phyloP scores from a whole-genome alignment of 805 yeast species.

The Sugiyamaella lignohabitans region DNA sequence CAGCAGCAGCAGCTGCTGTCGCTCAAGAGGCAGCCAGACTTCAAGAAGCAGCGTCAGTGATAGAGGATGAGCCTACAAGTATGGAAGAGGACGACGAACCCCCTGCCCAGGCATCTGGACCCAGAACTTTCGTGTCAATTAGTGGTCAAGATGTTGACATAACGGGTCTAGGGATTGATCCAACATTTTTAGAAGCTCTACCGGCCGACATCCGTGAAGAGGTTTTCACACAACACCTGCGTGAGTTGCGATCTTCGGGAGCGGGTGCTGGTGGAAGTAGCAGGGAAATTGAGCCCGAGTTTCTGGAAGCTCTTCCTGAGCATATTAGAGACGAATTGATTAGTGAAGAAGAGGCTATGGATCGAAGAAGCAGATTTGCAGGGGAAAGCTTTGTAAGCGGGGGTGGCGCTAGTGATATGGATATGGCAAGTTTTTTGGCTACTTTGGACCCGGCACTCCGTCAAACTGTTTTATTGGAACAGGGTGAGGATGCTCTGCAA shows the following conservation, averaged over 20 bases:
- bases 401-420: constrained; percentile 22
- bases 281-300: constrained; percentile 69
- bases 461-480: constrained; percentile 29
- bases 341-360: constrained; percentile 24
- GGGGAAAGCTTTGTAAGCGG: constrained; percentile 6
- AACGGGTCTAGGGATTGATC: constrained; percentile 86
- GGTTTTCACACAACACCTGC: constrained; percentile 75
- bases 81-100: constrained; percentile 19
- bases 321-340: constrained; percentile 40
- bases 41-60: constrained; percentile 9
- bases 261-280: constrained; percentile 38
- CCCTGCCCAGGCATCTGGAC: constrained; percentile 1
- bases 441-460: constrained; percentile 30
- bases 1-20: constrained; percentile 19
- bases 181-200: constrained; percentile 79
- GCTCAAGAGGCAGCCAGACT: constrained; percentile 2
- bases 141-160: constrained; percentile 79
- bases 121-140: constrained; percentile 52
- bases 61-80: constrained; percentile 14
- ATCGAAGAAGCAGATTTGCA: constrained; percentile 14
- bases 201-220: constrained; percentile 93
- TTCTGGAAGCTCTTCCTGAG: constrained; percentile 73
- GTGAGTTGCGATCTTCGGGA: constrained; percentile 49
- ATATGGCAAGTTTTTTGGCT: constrained; percentile 28
- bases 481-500: constrained; percentile 27